Evolutionary conservation across 768 basidiomycete species (phyloP).

Genomic region (Hygrocybe coccinea): DNA sequence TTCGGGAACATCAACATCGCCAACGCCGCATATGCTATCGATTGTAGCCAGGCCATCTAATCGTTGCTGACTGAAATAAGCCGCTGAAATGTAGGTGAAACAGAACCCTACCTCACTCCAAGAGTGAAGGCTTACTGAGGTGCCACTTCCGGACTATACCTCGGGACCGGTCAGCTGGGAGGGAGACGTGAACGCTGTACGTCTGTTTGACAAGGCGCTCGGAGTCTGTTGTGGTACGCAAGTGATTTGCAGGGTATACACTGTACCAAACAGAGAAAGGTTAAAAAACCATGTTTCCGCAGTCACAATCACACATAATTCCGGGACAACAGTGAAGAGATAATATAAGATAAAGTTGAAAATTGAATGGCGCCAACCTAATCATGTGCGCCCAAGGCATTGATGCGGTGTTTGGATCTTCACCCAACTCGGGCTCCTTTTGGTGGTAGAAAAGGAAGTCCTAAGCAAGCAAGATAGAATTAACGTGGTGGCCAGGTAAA

Average conservation of each 20-base stretch:
- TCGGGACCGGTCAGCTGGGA: conserved; percentile 48
- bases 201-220: conserved; percentile 80
- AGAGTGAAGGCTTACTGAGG: conserved; percentile 50
- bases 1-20: conserved; percentile 63
- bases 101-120: conserved; percentile 12
- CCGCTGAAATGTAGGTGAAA: conserved; percentile 48
- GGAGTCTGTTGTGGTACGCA: too few relatives aligned
- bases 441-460: conserved; percentile 84
- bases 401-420: conserved; percentile 51
- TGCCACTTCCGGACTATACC: conserved; percentile 73
- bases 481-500: conserved; percentile 2
- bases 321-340: not conserved
- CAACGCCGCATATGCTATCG: conserved; percentile 62
- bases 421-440: conserved; percentile 61
- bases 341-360: not conserved
- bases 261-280: too few relatives aligned
- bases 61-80: conserved; percentile 78
- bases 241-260: too few relatives aligned
- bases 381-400: conserved; percentile 75
- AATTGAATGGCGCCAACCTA: conserved; percentile 37
- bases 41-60: conserved; percentile 68
- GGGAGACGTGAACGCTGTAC: conserved; percentile 72
- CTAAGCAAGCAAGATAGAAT: conserved; percentile 33
- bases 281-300: too few relatives aligned
- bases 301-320: conserved; percentile 30